Base-by-base conservation (phyloP, 768 basidiomycete genomes). In the Leccinum arenicola region DNA sequence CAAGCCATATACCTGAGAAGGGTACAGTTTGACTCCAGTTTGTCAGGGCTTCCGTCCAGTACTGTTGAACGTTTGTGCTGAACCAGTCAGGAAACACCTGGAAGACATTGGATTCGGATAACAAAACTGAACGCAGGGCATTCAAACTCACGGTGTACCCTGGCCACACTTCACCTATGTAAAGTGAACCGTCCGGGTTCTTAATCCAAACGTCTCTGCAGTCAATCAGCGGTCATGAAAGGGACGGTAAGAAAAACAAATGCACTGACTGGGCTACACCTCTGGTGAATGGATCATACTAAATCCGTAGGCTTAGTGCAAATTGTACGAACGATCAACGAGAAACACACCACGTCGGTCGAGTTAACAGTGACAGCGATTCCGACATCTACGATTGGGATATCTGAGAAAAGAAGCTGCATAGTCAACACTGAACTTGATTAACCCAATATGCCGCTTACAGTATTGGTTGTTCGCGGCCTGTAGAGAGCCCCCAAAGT, bases 91-190 rank as follows among this genome's bases (percentile, higher is more conserved):
- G 82, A 69, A 81, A 86, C 21, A 79, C 82, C 82, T 80, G 47
- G 21, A 27, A 21, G 29, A 8, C 25, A 1, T 9, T 17, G 19
- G 23, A 27, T 6, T 43, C n/a, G 27, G n/a, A 29, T 27, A 35
- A 5, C 10, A 35, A 45, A 19, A 0, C 6, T 3, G 15, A 19
- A 47, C 6, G 27, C 23, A 14, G 17, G 29, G 12, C 0, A 36
- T 47, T 15, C 1, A 31, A n/a, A 66, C 76, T n/a, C 43, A 84
- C 87, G 14, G 86, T 87, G 71, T 82, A 86, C 11, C 88, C 88
- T 10, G 88, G 87, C 88, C 86, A 91, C 6, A 89, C 89, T 68
- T 87, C 78, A 6, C 90, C 90, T 15, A 89, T 72, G 69, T 87
- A 90, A 64, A 86, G 81, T 47, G 84, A 79, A 0, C 83, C 84